Evolutionary conservation across 345 rosid species (phyloP).

Genomic region (Linum usitatissimum): DNA sequence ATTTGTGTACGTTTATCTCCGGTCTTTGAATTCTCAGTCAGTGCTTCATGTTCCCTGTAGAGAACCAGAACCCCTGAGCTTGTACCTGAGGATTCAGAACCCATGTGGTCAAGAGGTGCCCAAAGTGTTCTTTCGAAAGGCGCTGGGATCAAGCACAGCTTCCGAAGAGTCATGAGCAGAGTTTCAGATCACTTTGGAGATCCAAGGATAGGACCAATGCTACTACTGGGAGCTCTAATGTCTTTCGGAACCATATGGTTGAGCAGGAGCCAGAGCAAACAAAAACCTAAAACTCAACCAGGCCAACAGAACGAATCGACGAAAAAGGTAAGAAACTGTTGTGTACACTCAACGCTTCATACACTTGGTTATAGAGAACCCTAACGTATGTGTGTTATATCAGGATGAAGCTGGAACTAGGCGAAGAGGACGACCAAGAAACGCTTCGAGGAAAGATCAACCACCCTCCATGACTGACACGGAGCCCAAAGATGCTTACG

Average conservation of each 20-base stretch:
- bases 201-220: slow-evolving; percentile 74
- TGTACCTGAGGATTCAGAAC: slow-evolving; percentile 64
- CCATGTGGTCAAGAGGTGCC: slow-evolving; percentile 52
- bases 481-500: slow-evolving; percentile 60
- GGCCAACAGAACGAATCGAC: slow-evolving; percentile 29
- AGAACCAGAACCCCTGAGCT: slow-evolving; percentile 71
- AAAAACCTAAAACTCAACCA: slow-evolving; percentile 28
- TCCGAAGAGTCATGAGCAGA: slow-evolving; percentile 22
- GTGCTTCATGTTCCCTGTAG: slow-evolving; percentile 28
- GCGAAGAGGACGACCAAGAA: slow-evolving; percentile 25
- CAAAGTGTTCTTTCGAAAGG: slow-evolving; percentile 38
- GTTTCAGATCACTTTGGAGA: slow-evolving; percentile 42
- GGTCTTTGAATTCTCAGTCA: slow-evolving; percentile 3
- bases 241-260: slow-evolving; percentile 62
- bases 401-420: slow-evolving; percentile 38
- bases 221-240: slow-evolving; percentile 71
- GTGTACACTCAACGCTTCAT: not conserved
- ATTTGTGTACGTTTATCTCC: slow-evolving; percentile 1
- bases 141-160: slow-evolving; percentile 44
- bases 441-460: slow-evolving; percentile 20
- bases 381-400: slow-evolving; percentile 10
- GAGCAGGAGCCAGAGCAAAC: slow-evolving; percentile 37
- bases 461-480: slow-evolving; percentile 61
- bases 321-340: slow-evolving; percentile 24
- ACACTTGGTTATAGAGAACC: slow-evolving; percentile 15